Conservation (phyloP, 1,284 basidiomycete genomes). For the Baeospora myosura region DNA sequence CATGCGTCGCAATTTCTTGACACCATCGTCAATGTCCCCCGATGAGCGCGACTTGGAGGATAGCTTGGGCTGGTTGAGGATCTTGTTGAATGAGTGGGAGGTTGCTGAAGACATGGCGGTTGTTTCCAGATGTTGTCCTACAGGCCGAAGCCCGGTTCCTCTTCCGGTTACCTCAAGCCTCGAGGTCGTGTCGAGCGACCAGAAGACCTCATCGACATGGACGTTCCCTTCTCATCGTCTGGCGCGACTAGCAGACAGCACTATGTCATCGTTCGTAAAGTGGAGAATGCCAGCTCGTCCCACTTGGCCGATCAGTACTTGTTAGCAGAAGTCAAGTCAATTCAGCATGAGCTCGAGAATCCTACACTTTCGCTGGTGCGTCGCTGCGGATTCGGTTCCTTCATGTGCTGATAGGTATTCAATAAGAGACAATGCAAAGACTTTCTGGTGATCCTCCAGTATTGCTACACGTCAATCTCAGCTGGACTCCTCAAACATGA, state of each 20-base stretch:
- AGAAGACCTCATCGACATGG: slow-evolving; percentile 41
- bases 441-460: slow-evolving; percentile 55
- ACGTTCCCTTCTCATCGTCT: slow-evolving; percentile 67
- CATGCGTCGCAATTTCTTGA: slow-evolving; percentile 74
- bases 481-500: slow-evolving; percentile 30
- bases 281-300: slow-evolving; percentile 50
- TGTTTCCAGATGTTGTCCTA: too few relatives aligned
- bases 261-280: slow-evolving; percentile 62
- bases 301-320: slow-evolving; percentile 54
- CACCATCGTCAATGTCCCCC: slow-evolving; percentile 68
- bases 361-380: slow-evolving; percentile 45
- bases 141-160: too few relatives aligned
- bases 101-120: too few relatives aligned
- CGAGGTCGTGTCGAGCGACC: neutral
- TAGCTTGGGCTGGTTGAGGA: slow-evolving; percentile 55
- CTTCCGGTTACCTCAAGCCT: too few relatives aligned
- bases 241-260: slow-evolving; percentile 67
- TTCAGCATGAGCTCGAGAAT: slow-evolving; percentile 42
- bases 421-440: slow-evolving; percentile 53
- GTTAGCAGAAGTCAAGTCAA: slow-evolving; percentile 44
- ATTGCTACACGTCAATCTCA: slow-evolving; percentile 52
- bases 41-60: slow-evolving; percentile 57
- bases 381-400: too few relatives aligned
- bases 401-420: neutral
- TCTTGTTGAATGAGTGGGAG: slow-evolving; percentile 73